Conservation (phyloP, 1,284 basidiomycete genomes). For the Ceratobasidium sp. region DNA sequence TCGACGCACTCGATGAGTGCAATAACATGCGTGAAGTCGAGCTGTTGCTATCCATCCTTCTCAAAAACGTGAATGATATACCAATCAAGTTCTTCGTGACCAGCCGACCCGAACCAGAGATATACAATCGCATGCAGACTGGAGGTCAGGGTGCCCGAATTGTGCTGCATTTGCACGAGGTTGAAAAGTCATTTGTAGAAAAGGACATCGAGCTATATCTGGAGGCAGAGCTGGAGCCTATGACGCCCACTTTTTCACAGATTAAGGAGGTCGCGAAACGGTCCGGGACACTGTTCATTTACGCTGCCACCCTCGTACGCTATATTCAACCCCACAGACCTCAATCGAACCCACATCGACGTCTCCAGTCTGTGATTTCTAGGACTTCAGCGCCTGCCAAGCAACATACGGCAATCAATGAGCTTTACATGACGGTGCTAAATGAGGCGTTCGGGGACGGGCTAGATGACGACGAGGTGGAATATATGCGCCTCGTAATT, state of each 20-base stretch:
- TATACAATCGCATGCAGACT: not conserved
- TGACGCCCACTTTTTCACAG: not conserved
- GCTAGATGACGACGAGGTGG: not conserved
- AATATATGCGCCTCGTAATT: not conserved
- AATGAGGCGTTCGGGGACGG: not conserved
- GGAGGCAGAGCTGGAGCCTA: not conserved
- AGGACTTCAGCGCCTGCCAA: not conserved
- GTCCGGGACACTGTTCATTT: slow-evolving; percentile 1
- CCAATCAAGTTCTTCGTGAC: too few species aligned
- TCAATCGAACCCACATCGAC: not conserved
- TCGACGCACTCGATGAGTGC: slow-evolving; percentile 10
- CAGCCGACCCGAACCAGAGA: too few species aligned
- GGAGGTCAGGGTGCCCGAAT: not conserved
- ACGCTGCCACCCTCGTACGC: slow-evolving; percentile 2
- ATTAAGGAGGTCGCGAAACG: not conserved
- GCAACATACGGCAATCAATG: not conserved
- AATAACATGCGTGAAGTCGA: not conserved
- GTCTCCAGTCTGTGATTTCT: not conserved
- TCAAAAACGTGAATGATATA: not conserved
- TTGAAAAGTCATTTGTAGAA: not conserved
- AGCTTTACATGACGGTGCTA: not conserved
- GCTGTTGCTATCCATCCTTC: not conserved
- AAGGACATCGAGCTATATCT: not conserved
- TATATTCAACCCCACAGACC: not conserved
- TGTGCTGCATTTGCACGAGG: not conserved